A percentile compares a stretch with the other conserved stretches of the same genome.
Conservation (phyloP, 768 basidiomycete species). For the Epithele typhae region DNA sequence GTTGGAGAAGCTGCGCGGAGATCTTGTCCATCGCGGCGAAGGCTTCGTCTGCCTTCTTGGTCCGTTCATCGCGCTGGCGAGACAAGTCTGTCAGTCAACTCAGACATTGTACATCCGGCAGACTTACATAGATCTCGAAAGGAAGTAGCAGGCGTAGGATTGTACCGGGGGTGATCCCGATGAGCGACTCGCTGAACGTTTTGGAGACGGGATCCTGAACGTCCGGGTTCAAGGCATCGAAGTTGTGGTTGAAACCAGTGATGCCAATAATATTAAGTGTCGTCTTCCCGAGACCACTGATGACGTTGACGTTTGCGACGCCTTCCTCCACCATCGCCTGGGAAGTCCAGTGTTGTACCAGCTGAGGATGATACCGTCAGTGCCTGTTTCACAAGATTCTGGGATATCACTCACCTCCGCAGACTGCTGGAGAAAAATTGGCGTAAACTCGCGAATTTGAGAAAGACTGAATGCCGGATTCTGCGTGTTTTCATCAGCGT, state of each 20-base stretch:
- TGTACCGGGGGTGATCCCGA: not conserved
- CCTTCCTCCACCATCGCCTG: slow-evolving; percentile 27
- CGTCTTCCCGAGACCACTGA: slow-evolving; percentile 30
- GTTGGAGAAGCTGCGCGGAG: slow-evolving; percentile 23
- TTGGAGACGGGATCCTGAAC: slow-evolving; percentile 9
- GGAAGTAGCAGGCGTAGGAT: no score
- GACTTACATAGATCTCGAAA: no score
- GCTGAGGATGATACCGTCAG: no score
- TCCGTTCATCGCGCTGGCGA: slow-evolving; percentile 3
- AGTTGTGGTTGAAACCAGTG: slow-evolving; percentile 34
- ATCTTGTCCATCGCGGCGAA: slow-evolving; percentile 21
- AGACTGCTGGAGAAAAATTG: slow-evolving; percentile 53
- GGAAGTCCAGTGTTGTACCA: no score
- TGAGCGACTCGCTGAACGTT: not conserved
- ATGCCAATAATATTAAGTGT: slow-evolving; percentile 42
- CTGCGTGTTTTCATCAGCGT: slow-evolving; percentile 19
- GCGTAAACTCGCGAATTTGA: slow-evolving; percentile 53
- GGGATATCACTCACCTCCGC: slow-evolving; percentile 32
- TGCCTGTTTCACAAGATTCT: no score
- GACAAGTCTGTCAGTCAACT: not conserved
- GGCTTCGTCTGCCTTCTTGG: slow-evolving; percentile 3
- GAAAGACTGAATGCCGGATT: slow-evolving; percentile 63
- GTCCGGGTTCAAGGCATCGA: slow-evolving; percentile 26
- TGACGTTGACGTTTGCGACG: slow-evolving; percentile 25
- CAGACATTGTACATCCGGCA: no score